Evolutionary conservation across 371 early-diverging fungal genomes (phyloP), one percentile per base, ranked within the genome.

Genomic region (Parasitella parasitica): DNA sequence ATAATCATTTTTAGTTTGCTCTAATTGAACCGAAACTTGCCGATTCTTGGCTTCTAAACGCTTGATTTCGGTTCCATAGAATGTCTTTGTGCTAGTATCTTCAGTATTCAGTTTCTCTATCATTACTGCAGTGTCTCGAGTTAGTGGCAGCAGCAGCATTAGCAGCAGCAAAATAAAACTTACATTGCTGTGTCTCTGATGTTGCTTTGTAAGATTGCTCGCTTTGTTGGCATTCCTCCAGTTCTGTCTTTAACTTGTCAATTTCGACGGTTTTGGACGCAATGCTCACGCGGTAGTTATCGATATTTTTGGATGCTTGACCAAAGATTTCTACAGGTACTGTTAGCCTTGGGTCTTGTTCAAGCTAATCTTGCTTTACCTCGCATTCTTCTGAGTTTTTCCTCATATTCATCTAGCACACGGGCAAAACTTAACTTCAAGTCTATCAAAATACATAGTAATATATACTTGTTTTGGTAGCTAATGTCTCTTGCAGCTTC

Each of bases 231-330:
- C 70, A 55, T 15, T 79, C 78, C 48, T 70, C 70, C 16, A 83
- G 66, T 28, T 80, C 77, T 13, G 63, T 38, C 32, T 67, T 78
- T 4, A 85, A 50, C 2, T 71, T 67, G n/a, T 68, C 64, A 18
- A 83, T 71, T 48, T 86, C 85, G 9, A 69, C 64, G 51, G 83
- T 81, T 59, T 86, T 81, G 13, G 76, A 62, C 1, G 84, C 70
- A 32, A 85, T 83, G 15, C 79, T 72, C n/a, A 81, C 80, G 6
- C 88, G 77, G 54, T 85, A 84, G 18, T 80, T 78, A 57, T 83
- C 85, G 34, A 87, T 61, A 41, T 76, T 87, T 53, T 83, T 85
- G 36, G 84, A 84, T 27, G 86, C 85, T 35, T 82, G 85, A 6
- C 82, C 84, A 69, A 87, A 87, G 9, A 87, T 84, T 22, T 76